Conservation (phyloP, 352 stramenopile species). For the Phytophthora agathidicida region DNA sequence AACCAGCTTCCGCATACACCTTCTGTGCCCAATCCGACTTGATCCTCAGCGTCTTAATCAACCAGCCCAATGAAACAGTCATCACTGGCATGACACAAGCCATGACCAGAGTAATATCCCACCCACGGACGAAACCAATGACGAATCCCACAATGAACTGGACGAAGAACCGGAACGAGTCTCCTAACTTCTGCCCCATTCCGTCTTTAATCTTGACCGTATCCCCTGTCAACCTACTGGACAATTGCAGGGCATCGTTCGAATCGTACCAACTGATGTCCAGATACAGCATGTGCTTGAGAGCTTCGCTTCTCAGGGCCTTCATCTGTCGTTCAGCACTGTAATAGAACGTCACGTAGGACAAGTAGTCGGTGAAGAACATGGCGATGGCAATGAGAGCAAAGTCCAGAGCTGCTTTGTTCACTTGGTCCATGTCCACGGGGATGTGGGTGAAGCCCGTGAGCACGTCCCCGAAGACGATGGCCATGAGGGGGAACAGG, state of each 20-base stretch:
- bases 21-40: constrained; percentile 38
- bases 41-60: constrained; percentile 42
- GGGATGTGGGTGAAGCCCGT: constrained; percentile 31
- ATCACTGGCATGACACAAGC: constrained; percentile 42
- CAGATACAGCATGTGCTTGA: constrained; percentile 48
- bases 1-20: too few species aligned
- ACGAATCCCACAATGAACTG: constrained; percentile 43
- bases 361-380: constrained; percentile 42
- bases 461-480: constrained; percentile 47
- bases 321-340: constrained; percentile 52
- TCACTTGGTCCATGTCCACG: constrained; percentile 35
- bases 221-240: constrained; percentile 33
- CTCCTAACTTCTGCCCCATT: constrained; percentile 46
- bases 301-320: constrained; percentile 30
- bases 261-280: constrained; percentile 53
- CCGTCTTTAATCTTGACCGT: constrained; percentile 53
- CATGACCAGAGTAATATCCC: constrained; percentile 55
- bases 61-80: constrained; percentile 29
- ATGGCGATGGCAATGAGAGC: constrained; percentile 37
- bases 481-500: constrained; percentile 48
- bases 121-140: constrained; percentile 47
- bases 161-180: constrained; percentile 35
- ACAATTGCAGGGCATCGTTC: constrained; percentile 36
- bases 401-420: constrained; percentile 32
- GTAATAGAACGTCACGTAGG: constrained; percentile 38